Evolutionary conservation across 164 flowering plant genomes (phyloP), one percentile per base, ranked within the genome.

Genomic region (Santalum album): DNA sequence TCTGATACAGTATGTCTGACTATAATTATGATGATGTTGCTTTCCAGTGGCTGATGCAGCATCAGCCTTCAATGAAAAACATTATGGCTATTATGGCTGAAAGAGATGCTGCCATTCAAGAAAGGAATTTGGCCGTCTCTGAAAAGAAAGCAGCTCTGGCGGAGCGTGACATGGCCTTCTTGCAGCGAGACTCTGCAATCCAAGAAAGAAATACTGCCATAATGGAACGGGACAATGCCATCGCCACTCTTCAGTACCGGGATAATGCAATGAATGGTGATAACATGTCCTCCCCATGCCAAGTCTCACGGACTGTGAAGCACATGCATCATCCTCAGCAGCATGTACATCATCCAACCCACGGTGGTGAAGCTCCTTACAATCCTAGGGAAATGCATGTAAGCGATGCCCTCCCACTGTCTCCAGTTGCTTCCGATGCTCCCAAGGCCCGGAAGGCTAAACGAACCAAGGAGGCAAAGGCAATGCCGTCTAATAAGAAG

Each of bases 1-100:
- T 48, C 22, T 16, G 42, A 25, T 16, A 32, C 19, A 21, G 2
- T 21, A 7, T 49, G 51, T 49, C 9, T 49, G 27, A 49, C 26
- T n/a, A 19, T 29, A 7, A 2, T 3, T 7, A 21, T 51, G 25
- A 25, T 22, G 32, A 27, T 24, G 22, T 55, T 53, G 18, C 26
- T 21, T 25, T 55, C 52, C 75, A 83, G 86, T 83, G 89, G 89
- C 39, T 80, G 61, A 73, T 83, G 86, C 83, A 77, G 51, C 80
- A 78, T 50, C 83, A 76, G 61, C 86, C 86, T 32, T 69, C 89
- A 50, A 80, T 83, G 86, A 80, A 80, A 53, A 86, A 83, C 54
- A 75, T 83, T 56, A 80, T 83, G 89, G 70, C 82, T 19, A 67
- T 78, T 0, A 78, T 83, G 83, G 83, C 82, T 9, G 89, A 83